Evolutionary conservation across 2,329 filamentous ascomycete genomes (phyloP), one percentile per base, ranked within the genome.

Genomic region (Cercospora nicotianae): DNA sequence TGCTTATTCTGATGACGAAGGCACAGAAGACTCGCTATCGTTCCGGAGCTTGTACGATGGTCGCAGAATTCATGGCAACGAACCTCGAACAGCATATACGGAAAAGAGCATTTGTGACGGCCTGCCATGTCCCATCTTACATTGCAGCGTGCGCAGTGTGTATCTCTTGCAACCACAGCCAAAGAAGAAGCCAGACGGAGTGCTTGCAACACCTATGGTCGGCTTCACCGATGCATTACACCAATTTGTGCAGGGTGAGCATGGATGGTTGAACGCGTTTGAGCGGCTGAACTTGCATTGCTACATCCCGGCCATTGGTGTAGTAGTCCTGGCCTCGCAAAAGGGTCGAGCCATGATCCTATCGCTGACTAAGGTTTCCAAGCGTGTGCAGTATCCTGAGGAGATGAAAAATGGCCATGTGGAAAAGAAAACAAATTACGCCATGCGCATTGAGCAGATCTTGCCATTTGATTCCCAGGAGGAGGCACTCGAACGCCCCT

Each of bases 241-340:
- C 26, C 76, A 77, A 63, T 45, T 67, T 77, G 69, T 75, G 63
- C 60, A 72, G 76, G 64, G 71, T 70, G 36, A 75, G 71, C 55
- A 70, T 72, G 58, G 67, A 10, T 70, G 63, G 53, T 75, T 79
- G 69, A 69, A 72, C 66, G 72, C 75, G 28, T 78, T 80, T 51
- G 83, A 88, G 70, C 84, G 87, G 7, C 79, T 92, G 23, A 89
- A 85, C 78, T 87, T 91, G 83, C 79, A 87, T 42, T 80, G 85
- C 0, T 84, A 89, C 61, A 87, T 94, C 1, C 89, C 90, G 0
- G 88, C 91, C 72, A 81, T 95, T 1, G 89, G 84, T n/a, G 81
- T 93, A 13, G 85, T 93, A 8, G 81, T 92, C 3, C 80, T 90
- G 1, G 91, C 85, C 0, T 89, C 88, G 10, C 85, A 88, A n/a